Percentiles rank a stretch among this genome's conserved stretches.
Evolutionary conservation across 1,284 basidiomycete species (phyloP).

Genomic region (Porogramme epimiltina): DNA sequence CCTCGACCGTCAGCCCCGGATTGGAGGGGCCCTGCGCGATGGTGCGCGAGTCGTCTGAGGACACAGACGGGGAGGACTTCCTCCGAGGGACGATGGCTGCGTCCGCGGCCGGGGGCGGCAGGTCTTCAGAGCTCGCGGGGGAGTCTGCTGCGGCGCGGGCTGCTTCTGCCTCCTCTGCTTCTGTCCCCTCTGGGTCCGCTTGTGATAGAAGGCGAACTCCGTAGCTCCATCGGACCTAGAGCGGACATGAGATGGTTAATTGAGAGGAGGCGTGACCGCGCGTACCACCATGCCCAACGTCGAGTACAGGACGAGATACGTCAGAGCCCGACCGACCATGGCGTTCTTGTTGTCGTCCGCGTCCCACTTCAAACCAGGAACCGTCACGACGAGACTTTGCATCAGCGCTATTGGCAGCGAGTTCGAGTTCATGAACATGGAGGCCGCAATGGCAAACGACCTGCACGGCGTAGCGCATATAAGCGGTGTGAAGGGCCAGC

Average conservation of each 20-base stretch:
- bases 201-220: slow-evolving; percentile 79
- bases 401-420: slow-evolving; percentile 91
- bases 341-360: slow-evolving; percentile 79
- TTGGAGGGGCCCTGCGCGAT: slow-evolving; percentile 9
- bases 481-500: too few species aligned
- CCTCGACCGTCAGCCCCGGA: slow-evolving; percentile 20
- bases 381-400: slow-evolving; percentile 86
- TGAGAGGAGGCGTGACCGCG: slow-evolving; percentile 16
- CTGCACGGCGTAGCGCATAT: slow-evolving; percentile 37
- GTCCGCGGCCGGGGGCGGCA: slow-evolving; percentile 28
- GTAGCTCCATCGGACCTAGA: slow-evolving; percentile 88
- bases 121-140: slow-evolving; percentile 4
- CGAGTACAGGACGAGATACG: slow-evolving; percentile 91
- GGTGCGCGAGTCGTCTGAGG: slow-evolving; percentile 19
- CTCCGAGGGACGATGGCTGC: slow-evolving; percentile 24
- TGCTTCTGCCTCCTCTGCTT: slow-evolving; percentile 18
- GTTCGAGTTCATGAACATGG: slow-evolving; percentile 93
- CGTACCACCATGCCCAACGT: slow-evolving; percentile 91
- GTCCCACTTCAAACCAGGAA: slow-evolving; percentile 85
- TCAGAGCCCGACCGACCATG: slow-evolving; percentile 91
- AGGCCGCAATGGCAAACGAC: slow-evolving; percentile 82
- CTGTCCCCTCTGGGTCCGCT: slow-evolving; percentile 54
- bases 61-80: slow-evolving; percentile 13
- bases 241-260: too few species aligned
- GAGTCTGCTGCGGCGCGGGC: not conserved